Evolutionary conservation across 2,329 filamentous ascomycete genomes (phyloP), one percentile per base, ranked within the genome.

Genomic region (Colletotrichum chlorophyti): DNA sequence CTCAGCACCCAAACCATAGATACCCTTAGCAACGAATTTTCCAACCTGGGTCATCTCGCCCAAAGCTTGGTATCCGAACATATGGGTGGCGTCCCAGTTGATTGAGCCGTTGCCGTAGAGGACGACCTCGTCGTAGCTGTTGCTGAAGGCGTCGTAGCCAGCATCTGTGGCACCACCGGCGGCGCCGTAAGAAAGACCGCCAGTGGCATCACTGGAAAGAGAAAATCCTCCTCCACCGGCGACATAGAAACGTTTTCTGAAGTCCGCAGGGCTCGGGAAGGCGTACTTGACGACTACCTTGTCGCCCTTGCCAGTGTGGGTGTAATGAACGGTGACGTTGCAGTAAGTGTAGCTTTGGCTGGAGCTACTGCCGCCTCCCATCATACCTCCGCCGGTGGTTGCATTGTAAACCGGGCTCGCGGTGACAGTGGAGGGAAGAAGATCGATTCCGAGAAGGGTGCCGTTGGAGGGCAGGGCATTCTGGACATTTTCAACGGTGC

Each of bases 151-250:
- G 24, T 79, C 80, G 61, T 81, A 83, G 2, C 81, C 80, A 9
- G 76, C 80, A 58, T 82, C 77, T 0, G 81, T 83, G 19, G 72
- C 66, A 32, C 80, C 80, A 5, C 75, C 71, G 2, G 76, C 78
- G 26, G 78, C 79, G 14, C 79, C 79, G 50, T 80, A 78, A 2
- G 69, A 64, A 27, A 81, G 66, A 37, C 78, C 79, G 3, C 70
- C 72, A 12, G 76, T 72, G 1, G 77, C 66, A 17, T 66, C 60
- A 6, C 23, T 24, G 1, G 42, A 55, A 15, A 65, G 65, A 42
- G 72, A 75, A 60, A 72, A 75, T 3, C 78, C 79, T 41, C 76
- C 79, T 6, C 79, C 79, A 38, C 79, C 79, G 3, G 73, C 75
- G 0, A 75, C 69, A 14, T 80, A 69, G 57, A 73, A 82, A 1